Conservation (phyloP, 352 stramenopile genomes). For the Globisporangium uncinulatum region DNA sequence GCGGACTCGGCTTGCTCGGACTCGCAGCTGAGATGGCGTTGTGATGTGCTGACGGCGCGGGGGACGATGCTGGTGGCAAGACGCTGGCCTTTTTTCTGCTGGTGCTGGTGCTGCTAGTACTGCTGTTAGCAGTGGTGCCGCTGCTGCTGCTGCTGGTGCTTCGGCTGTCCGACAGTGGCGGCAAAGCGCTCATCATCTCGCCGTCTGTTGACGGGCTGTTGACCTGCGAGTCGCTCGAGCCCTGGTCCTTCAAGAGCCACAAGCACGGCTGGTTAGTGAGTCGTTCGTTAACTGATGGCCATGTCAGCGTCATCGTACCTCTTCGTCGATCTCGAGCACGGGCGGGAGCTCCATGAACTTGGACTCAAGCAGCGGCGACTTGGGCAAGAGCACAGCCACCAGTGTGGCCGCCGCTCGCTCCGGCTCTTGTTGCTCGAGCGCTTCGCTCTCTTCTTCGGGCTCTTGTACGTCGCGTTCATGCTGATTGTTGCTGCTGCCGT, state of each 20-base stretch:
- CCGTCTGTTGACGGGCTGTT: slow-evolving; percentile 13
- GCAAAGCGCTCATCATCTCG: not conserved
- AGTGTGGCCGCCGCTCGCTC: slow-evolving; percentile 14
- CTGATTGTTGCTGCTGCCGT: slow-evolving; percentile 10
- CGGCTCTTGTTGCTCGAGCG: slow-evolving; percentile 2
- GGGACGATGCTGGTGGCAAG: not conserved
- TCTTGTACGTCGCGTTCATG: slow-evolving; percentile 27
- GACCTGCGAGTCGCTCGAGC: slow-evolving; percentile 15
- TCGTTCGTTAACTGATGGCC: not conserved
- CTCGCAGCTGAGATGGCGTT: slow-evolving; percentile 4
- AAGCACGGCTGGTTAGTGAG: not conserved
- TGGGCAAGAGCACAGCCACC: slow-evolving; percentile 9
- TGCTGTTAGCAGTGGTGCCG: not conserved
- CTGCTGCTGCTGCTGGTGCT: not conserved
- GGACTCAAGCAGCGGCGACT: slow-evolving; percentile 21
- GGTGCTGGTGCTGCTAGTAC: not conserved
- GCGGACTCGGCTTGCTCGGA: slow-evolving; percentile 10
- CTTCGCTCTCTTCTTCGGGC: slow-evolving; percentile 13
- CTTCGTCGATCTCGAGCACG: slow-evolving; percentile 49
- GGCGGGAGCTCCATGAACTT: slow-evolving; percentile 37
- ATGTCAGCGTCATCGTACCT: slow-evolving; percentile 6
- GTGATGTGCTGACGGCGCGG: not conserved
- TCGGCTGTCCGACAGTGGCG: not conserved
- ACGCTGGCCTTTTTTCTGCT: not conserved
- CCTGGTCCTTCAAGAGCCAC: slow-evolving; percentile 1